Evolutionary conservation across 2,329 filamentous ascomycete species (phyloP), one percentile per base, ranked within the genome.

Genomic region (Ophiostoma novo-ulmi): DNA sequence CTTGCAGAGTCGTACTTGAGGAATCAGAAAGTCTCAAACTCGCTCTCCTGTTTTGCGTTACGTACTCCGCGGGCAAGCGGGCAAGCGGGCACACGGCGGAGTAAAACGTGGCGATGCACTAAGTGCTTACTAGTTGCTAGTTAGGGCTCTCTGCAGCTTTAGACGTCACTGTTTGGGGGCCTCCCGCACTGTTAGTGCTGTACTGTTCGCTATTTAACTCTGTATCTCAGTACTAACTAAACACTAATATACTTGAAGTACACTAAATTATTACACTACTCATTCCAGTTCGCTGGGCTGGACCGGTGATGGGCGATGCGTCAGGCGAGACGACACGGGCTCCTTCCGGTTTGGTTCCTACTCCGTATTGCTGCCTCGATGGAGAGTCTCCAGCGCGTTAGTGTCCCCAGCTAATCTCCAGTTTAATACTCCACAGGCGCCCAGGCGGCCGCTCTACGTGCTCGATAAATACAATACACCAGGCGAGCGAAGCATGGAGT

Each of bases 311-410:
- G 44, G 44, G 44, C 44, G 44, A 48, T 48, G 44, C 44, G 44
- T 14, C 44, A 39, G 38, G 38, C 38, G 39, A 14, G 39, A 14
- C 39, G n/a, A 63, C 13, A 63, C 58, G 58, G 58, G 58, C 58
- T 63, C 26, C 58, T 63, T 63, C 58, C 58, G 58, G 58, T 63
- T 63, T 63, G 58, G 58, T 63, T 31, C 31, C 31, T 31, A 31
- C 31, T 31, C 31, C 31, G 31, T 31, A 31, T 31, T 31, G 31
- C 31, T 31, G 31, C 31, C 22, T 14, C 1, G 11, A 35, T 5
- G 3, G 26, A 22, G 52, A 13, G 13, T 31, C 58, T 63, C 26
- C 26, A 63, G 11, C n/a, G 7, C 26, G n/a, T 11, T 26, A 26
- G 52, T n/a, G 39, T 11, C 39, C 44, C 44, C 44, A 17, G 14